Percentiles rank a stretch among this genome's conserved stretches.
phyloP scores from a whole-genome alignment of 495 filamentous ascomycete species.

The Annulohypoxylon nitens region DNA sequence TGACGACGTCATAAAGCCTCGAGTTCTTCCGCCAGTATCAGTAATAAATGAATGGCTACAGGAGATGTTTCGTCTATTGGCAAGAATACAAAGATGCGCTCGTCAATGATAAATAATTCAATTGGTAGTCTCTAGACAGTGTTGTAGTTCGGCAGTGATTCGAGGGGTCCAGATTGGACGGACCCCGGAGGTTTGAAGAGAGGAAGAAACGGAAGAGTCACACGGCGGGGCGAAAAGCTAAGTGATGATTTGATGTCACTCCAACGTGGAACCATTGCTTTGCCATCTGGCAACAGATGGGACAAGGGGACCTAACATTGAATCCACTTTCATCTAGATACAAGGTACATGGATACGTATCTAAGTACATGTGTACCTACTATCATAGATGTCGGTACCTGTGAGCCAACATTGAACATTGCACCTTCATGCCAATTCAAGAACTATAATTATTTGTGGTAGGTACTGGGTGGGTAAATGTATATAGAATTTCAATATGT shows the following conservation, averaged over 20 bases:
- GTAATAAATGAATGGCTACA: slow-evolving; percentile 16
- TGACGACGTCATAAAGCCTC: slow-evolving; percentile 32
- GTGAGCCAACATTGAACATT: neutral
- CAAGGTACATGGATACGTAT: neutral
- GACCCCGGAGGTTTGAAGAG: slow-evolving; percentile 39
- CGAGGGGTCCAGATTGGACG: slow-evolving; percentile 43
- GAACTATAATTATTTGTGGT: no score
- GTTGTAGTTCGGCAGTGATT: slow-evolving; percentile 12
- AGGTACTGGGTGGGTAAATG: no score
- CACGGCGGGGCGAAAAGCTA: slow-evolving; percentile 46
- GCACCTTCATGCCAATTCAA: neutral
- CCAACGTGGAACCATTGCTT: neutral
- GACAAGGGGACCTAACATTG: neutral
- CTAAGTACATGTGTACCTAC: neutral
- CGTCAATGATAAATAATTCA: slow-evolving; percentile 18
- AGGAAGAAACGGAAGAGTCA: slow-evolving; percentile 39
- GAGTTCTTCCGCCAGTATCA: slow-evolving; percentile 2
- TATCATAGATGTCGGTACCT: no score
- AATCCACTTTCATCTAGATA: neutral
- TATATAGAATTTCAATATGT: no score
- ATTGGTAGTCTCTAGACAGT: slow-evolving; percentile 17
- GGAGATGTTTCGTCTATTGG: neutral
- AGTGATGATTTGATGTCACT: slow-evolving; percentile 39
- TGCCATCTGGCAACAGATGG: neutral
- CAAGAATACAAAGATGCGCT: slow-evolving; percentile 8